Base-by-base conservation (phyloP, 2,329 filamentous ascomycete genomes). In the Alternaria solani region DNA sequence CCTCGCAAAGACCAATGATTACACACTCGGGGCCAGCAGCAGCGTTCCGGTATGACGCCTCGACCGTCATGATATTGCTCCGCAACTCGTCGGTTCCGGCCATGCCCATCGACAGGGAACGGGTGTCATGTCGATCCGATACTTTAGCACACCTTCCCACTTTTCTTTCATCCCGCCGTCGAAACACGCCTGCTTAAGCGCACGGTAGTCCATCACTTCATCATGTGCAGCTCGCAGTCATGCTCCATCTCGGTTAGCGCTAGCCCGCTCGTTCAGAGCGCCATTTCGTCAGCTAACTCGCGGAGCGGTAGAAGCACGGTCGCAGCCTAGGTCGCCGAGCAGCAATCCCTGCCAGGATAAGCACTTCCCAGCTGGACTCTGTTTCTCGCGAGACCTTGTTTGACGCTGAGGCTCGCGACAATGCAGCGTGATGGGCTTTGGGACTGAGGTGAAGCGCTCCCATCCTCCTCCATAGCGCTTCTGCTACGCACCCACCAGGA, bases 221-320 rank as follows among this genome's bases (percentile, higher is more conserved):
- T 77, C 74, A 77, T 71, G 73, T 75, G 74, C 69, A 62, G 66
- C 68, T 69, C 62, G 65, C 68, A 62, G 47, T 67, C 61, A 57
- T 64, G 60, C 63, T 66, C 67, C 62, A 55, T 65, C 67, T 70
- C 58, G 67, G 68, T 65, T 76, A 75, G 71, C 65, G 64, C 61
- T 66, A 66, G 63, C 64, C 67, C 66, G 66, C 55, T 65, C 57
- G 63, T 66, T 65, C 66, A 62, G 49, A 66, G 61, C 64, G 67
- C 66, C 66, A 63, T 68, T 62, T 71, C 62, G 66, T 72, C 70
- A 74, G 69, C 69, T 68, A 69, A 59, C 62, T 61, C 60, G 57
- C 56, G 44, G 69, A 64, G 62, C 67, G 62, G 63, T 60, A 66
- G 53, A 62, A 65, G 69, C 71, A 73, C 68, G 65, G 71, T 61